These are phyloP conservation scores for Dactylellina drechsleri DNA, from an alignment of 2,329 filamentous ascomycete species.

Conservation along the genomic window DNA sequence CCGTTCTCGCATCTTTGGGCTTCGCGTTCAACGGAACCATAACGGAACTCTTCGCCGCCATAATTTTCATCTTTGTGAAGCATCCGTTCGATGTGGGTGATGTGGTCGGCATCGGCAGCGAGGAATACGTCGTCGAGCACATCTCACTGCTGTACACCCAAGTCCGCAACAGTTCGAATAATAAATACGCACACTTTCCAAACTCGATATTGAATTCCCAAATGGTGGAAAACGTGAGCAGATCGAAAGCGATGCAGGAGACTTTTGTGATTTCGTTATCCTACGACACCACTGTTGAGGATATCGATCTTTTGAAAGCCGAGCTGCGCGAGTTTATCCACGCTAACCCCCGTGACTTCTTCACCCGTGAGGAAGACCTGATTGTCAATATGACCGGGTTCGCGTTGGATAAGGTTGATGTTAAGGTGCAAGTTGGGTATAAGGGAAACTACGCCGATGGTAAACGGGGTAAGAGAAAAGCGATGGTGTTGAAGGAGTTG, in stretches of 20 bases:
- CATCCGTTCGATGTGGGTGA: constrained; percentile 61
- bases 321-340: constrained; percentile 60
- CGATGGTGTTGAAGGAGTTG: constrained; percentile 13
- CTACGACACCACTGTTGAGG: constrained; percentile 59
- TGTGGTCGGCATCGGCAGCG: constrained; percentile 59
- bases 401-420: constrained; percentile 85
- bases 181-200: constrained; percentile 58
- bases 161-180: constrained; percentile 53
- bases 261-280: constrained; percentile 59
- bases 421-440: constrained; percentile 85
- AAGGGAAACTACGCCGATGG: constrained; percentile 90
- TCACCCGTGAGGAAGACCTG: constrained; percentile 74
- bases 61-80: constrained; percentile 59
- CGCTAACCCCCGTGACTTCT: constrained; percentile 61
- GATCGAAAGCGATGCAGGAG: constrained; percentile 61
- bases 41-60: constrained; percentile 57
- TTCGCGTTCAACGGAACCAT: constrained; percentile 59
- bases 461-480: constrained; percentile 13
- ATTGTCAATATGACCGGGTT: constrained; percentile 80
- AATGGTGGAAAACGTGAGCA: constrained; percentile 62
- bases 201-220: constrained; percentile 61
- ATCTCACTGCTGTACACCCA: constrained; percentile 57
- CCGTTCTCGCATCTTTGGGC: constrained; percentile 52
- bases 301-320: constrained; percentile 59
- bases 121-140: constrained; percentile 56